These are phyloP conservation scores for Penicillium capsulatum DNA, from an alignment of 2,329 filamentous ascomycete genomes.

Conservation along the genomic window DNA sequence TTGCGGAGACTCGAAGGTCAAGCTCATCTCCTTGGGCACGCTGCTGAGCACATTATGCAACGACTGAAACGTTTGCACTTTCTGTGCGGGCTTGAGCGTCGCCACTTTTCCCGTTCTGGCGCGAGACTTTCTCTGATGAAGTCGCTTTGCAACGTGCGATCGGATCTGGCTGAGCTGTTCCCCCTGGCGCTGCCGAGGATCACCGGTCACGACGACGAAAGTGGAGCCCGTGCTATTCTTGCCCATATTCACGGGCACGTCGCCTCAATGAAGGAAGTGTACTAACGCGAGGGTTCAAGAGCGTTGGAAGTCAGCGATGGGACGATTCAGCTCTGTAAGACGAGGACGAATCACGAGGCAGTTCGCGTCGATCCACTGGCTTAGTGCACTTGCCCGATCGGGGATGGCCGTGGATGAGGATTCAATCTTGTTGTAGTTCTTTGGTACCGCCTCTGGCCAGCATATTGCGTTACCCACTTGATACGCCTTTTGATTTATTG, in stretches of 20 bases:
- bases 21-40: conserved; percentile 2
- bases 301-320: background rate
- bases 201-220: conserved; percentile 18
- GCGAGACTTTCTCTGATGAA: conserved; percentile 6
- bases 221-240: conserved; percentile 4
- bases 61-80: background rate
- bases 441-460: too few species aligned
- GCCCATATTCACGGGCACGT: background rate
- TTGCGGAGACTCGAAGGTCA: conserved; percentile 5
- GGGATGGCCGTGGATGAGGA: too few species aligned
- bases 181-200: conserved; percentile 13
- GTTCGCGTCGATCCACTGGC: too few species aligned
- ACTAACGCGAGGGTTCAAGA: background rate
- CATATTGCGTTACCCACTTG: too few species aligned
- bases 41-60: background rate
- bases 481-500: too few species aligned
- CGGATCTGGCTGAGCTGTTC: conserved; percentile 18
- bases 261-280: conserved; percentile 4
- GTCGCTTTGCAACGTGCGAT: conserved; percentile 14
- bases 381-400: too few species aligned
- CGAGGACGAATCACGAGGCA: too few species aligned
- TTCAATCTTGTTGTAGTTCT: too few species aligned
- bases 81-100: background rate
- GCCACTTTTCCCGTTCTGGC: too few species aligned
- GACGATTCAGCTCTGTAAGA: too few species aligned